Evolutionary conservation across 139 green algal species (phyloP), one percentile per base, ranked within the genome.

Genomic region (Gonium pectorale): DNA sequence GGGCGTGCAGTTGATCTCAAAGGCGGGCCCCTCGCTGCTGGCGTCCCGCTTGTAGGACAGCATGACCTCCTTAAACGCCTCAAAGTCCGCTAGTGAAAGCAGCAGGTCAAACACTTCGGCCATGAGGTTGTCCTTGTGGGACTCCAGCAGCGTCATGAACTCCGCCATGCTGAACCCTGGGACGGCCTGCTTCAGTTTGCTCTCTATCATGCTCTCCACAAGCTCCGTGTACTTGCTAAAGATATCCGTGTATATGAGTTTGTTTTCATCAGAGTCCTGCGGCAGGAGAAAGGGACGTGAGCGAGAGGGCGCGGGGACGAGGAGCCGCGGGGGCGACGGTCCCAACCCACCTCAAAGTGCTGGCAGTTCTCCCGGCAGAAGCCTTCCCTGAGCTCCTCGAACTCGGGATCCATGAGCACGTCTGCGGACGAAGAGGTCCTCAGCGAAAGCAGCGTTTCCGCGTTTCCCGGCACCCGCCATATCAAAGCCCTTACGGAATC

Each of bases 21-120:
- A 87, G 27, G 69, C 43, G 21, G 46, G 19, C 4, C 67, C 62
- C 31, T 44, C 44, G 31, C 22, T 5, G 44, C 1, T 52, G 9
- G n/a, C 13, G 4, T 90, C 85, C 3, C 40, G 40, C 82, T 88
- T 92, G 87, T 89, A 91, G 38, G 64, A 59, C 66, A 91, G 68
- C 90, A 93, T 93, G 27, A 89, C 33, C 41, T 89, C 88, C 88
- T 91, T 90, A 74, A 93, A 93, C 33, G 86, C 44, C 69, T 87
- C 86, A 63, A 93, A 92, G 64, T 93, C 90, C 19, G 71, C 82
- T 63, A 92, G 17, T 5, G 83, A 88, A 3, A 90, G 67, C 22
- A 93, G 88, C 46, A 93, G 80, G 67, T 93, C 90, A 80, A 93
- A 92, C 22, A 93, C 86, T 11, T 92, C 89, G 2, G 49, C 70